Evolutionary conservation across 1,139 yeast genomes (phyloP).

Genomic region (Kurtzmaniella quercitrusa): DNA sequence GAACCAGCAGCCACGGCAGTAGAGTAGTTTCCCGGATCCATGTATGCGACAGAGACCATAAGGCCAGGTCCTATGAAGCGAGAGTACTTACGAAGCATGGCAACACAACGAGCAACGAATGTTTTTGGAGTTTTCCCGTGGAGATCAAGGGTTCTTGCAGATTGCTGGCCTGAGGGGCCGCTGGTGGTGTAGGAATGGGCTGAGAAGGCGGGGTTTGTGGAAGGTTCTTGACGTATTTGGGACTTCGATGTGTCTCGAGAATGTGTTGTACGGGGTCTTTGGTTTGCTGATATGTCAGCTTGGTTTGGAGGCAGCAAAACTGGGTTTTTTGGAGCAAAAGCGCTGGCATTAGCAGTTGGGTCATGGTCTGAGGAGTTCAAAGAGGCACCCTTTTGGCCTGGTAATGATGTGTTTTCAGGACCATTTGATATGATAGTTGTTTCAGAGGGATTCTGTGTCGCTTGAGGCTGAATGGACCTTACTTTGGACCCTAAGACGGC

Average conservation of each 20-base stretch:
- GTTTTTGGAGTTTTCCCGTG: neutral
- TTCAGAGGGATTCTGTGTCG: too few species aligned
- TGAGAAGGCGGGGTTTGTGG: neutral
- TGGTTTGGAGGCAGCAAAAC: neutral
- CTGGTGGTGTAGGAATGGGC: neutral
- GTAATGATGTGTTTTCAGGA: too few species aligned
- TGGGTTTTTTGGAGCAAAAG: too few species aligned
- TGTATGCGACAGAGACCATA: constrained; percentile 73
- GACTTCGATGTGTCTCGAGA: neutral
- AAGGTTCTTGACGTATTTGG: neutral
- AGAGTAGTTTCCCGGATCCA: constrained; percentile 91
- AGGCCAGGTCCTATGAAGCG: constrained; percentile 86
- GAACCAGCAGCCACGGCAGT: constrained; percentile 95
- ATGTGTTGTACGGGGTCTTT: neutral
- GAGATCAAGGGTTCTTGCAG: neutral
- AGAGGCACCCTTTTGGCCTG: too few species aligned
- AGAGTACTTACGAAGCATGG: constrained; percentile 45
- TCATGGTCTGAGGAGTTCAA: too few species aligned
- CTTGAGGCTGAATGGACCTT: too few species aligned
- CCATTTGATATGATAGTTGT: too few species aligned
- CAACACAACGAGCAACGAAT: neutral
- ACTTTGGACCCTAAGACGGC: too few species aligned
- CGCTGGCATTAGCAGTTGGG: too few species aligned
- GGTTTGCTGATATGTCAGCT: neutral
- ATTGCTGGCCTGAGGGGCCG: neutral